phyloP scores from a whole-genome alignment of 148 eudicot genomes.

The Nepenthes gracilis region DNA sequence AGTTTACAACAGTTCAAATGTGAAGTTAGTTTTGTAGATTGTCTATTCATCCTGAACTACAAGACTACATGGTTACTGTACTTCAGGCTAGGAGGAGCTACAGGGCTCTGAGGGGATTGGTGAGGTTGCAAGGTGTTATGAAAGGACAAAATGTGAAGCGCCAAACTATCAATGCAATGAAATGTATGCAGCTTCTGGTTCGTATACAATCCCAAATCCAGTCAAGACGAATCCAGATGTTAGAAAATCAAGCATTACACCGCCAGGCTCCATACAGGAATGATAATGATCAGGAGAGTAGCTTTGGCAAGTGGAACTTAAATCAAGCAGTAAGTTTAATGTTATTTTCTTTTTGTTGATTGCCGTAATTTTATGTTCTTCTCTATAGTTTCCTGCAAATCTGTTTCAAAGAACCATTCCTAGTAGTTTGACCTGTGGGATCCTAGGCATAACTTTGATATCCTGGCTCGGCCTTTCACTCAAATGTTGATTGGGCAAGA shows the following conservation, averaged over 20 bases:
- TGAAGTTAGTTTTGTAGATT: too few relatives aligned
- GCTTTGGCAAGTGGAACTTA: conserved; percentile 37
- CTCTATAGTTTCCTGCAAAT: not conserved
- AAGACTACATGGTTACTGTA: not conserved
- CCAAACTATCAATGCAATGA: conserved; percentile 86
- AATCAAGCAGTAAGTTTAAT: conserved; percentile 16
- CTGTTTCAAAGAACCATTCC: not conserved
- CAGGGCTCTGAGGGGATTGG: conserved; percentile 72
- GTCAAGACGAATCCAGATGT: conserved; percentile 77
- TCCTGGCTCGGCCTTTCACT: too few relatives aligned
- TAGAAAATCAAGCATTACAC: conserved; percentile 68
- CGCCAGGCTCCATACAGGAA: conserved; percentile 40
- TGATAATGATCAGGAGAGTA: conserved; percentile 6
- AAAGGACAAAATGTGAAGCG: conserved; percentile 81
- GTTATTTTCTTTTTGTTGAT: not conserved
- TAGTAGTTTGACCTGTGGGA: not conserved
- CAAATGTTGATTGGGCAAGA: not conserved
- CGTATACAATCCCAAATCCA: conserved; percentile 91
- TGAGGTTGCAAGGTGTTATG: conserved; percentile 83
- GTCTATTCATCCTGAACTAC: too few relatives aligned
- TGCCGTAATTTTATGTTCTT: not conserved
- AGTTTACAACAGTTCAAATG: too few relatives aligned
- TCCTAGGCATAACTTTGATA: too few relatives aligned
- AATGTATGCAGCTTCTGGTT: conserved; percentile 79
- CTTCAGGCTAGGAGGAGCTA: conserved; percentile 79